Evolutionary conservation across 2,329 filamentous ascomycete genomes (phyloP).

Genomic region (Lachnellula occidentalis): DNA sequence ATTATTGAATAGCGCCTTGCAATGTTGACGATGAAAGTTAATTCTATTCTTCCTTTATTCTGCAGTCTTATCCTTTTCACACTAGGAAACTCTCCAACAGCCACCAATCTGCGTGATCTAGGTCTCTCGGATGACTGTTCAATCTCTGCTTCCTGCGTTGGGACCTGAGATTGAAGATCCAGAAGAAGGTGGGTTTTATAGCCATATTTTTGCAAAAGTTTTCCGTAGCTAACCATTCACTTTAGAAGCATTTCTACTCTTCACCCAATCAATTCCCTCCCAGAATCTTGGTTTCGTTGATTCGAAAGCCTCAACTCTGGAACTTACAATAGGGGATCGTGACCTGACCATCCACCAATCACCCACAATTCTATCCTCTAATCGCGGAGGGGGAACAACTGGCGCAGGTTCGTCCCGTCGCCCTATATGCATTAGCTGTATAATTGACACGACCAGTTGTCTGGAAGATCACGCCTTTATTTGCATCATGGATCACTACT

Average conservation of each 20-base stretch:
- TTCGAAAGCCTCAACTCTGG: conserved; percentile 56
- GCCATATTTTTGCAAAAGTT: not conserved
- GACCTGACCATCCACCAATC: conserved; percentile 80
- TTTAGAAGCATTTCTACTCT: conserved; percentile 81
- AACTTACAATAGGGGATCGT: conserved; percentile 60
- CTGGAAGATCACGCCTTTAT: conserved; percentile 83
- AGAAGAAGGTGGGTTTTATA: conserved; percentile 49
- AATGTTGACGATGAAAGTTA: too few species aligned
- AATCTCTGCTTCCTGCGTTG: conserved; percentile 36
- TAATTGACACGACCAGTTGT: conserved; percentile 51
- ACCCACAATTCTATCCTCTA: conserved; percentile 72
- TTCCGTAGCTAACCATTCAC: conserved; percentile 8
- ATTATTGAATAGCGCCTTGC: too few species aligned
- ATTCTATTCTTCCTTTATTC: too few species aligned
- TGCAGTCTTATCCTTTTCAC: too few species aligned
- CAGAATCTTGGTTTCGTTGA: conserved; percentile 83
- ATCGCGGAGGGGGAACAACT: conserved; percentile 66
- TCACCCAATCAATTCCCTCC: conserved; percentile 68
- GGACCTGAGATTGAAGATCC: conserved; percentile 48
- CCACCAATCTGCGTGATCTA: not conserved
- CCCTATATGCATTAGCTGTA: not conserved
- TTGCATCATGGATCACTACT: conserved; percentile 73
- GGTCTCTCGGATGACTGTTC: conserved; percentile 26
- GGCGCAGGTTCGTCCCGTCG: conserved; percentile 53
- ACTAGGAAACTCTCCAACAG: too few species aligned